Base-by-base conservation (phyloP, 345 rosid genomes). In the Anastatica hierochuntica region DNA sequence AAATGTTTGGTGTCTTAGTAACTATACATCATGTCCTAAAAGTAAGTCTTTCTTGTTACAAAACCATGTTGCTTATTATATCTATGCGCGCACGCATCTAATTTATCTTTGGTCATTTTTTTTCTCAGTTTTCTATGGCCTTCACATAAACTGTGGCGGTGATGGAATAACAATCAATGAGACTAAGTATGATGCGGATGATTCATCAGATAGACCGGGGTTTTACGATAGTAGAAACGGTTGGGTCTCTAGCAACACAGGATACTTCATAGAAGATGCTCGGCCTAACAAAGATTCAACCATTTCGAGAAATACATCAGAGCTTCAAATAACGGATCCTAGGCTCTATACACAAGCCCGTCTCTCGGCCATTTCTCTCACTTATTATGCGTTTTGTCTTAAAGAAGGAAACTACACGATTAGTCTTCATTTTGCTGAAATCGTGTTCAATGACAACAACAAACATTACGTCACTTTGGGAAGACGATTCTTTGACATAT, bases 361-460 rank as follows among this genome's bases (percentile, higher is more conserved):
- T 16, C 67, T 56, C 39, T 53, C 83, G 16, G 75, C 94, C 10
- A 56, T 75, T 48, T 75, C 85, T 34, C 85, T 81, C 51, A 81
- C 86, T 9, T 85, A 84, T 63, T 76, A 68, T 30, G 77, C 79
- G 12, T 71, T 70, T 19, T 84, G 89, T 60, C 65, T 81, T 12
- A 60, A 42, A 64, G 15, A 69, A 21, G 78, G 82, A 29, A 77
- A 53, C 27, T 84, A 84, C 60, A 73, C 66, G 0, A 82, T 88
- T 33, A 79, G 67, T 49, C 96, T 88, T 54, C 94, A 88, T 62
- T 88, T 88, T 49, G 85, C 85, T 14, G 94, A 88, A 70, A 82
- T 78, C 17, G 53, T 66, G 71, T 78, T 82, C 76, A 60, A 34
- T 2, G 47, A 60, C 33, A 67, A 72, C 43, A 54, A 58, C 27